These are phyloP conservation scores for Ceratocystis cacaofunesta DNA, from an alignment of 2,329 filamentous ascomycete species.

Conservation along the genomic window DNA sequence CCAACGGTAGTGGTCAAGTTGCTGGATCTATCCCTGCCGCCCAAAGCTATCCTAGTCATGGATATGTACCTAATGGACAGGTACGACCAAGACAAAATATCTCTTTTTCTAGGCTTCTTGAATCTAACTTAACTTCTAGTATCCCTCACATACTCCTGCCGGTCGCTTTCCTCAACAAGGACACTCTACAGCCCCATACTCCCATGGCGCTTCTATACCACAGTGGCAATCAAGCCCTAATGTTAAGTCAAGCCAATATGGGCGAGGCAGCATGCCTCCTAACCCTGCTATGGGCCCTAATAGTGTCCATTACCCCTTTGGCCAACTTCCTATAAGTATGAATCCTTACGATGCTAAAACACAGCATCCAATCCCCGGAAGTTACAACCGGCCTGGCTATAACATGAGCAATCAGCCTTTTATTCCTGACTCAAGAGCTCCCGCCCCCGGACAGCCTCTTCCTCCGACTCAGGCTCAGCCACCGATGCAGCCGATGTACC, in stretches of 20 bases:
- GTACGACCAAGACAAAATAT: slow-evolving; percentile 25
- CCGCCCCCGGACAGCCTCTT: slow-evolving; percentile 18
- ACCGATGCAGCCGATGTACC: slow-evolving; percentile 4
- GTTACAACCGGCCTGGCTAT: slow-evolving; percentile 71
- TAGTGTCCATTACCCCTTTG: slow-evolving; percentile 54
- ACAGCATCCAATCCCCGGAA: slow-evolving; percentile 64
- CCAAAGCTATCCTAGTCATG: slow-evolving; percentile 28
- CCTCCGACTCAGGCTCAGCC: background rate
- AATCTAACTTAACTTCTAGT: background rate
- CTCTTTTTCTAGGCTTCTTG: background rate
- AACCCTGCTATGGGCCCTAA: slow-evolving; percentile 17
- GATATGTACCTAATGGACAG: slow-evolving; percentile 20
- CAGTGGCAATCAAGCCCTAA: slow-evolving; percentile 28
- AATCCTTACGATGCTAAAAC: slow-evolving; percentile 54
- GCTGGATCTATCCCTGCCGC: slow-evolving; percentile 23
- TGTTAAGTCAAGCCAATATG: slow-evolving; percentile 22
- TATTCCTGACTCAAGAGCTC: slow-evolving; percentile 44
- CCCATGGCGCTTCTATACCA: slow-evolving; percentile 20
- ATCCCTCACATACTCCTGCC: background rate
- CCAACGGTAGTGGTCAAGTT: background rate
- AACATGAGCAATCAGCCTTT: slow-evolving; percentile 92
- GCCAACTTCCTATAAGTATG: slow-evolving; percentile 57
- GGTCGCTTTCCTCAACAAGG: slow-evolving; percentile 1
- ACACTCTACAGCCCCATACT: slow-evolving; percentile 2
- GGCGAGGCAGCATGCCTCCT: slow-evolving; percentile 18